Evolutionary conservation across 805 yeast genomes (phyloP).

Genomic region (Clavispora carvajalis): DNA sequence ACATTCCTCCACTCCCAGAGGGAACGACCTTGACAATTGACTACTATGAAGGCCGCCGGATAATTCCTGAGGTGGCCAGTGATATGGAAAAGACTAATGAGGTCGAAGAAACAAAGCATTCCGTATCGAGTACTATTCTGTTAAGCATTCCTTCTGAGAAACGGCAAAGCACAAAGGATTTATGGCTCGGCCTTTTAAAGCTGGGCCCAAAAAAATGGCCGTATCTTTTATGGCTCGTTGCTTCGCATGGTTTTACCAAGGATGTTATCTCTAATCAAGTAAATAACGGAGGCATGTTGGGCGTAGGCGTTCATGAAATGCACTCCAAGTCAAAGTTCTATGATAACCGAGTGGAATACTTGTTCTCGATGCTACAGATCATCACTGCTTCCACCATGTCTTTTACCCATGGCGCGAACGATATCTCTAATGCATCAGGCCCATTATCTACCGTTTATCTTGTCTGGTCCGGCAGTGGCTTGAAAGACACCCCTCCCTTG

Average conservation of each 20-base stretch:
- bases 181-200: conserved; percentile 38
- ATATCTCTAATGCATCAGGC: conserved; percentile 73
- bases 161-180: conserved; percentile 30
- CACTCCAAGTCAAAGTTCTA: conserved; percentile 59
- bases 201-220: conserved; percentile 54
- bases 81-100: conserved; percentile 13
- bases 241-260: conserved; percentile 57
- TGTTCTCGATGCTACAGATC: conserved; percentile 64
- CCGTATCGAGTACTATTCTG: conserved; percentile 7
- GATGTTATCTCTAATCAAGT: conserved; percentile 55
- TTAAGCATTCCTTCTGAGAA: conserved; percentile 15
- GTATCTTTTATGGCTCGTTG: conserved; percentile 40
- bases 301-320: conserved; percentile 45
- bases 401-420: conserved; percentile 79
- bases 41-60: conserved; percentile 59
- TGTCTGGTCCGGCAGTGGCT: conserved; percentile 51
- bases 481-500: conserved; percentile 57
- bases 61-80: conserved; percentile 11
- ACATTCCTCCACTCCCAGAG: conserved; percentile 63
- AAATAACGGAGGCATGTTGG: conserved; percentile 30
- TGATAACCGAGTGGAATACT: conserved; percentile 64
- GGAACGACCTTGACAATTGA: conserved; percentile 54
- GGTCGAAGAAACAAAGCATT: conserved; percentile 11
- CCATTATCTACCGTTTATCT: conserved; percentile 63
- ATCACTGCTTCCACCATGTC: conserved; percentile 76